These are phyloP conservation scores for Coniochaeta sp. DNA, from an alignment of 2,329 filamentous ascomycete genomes.

Conservation along the genomic window DNA sequence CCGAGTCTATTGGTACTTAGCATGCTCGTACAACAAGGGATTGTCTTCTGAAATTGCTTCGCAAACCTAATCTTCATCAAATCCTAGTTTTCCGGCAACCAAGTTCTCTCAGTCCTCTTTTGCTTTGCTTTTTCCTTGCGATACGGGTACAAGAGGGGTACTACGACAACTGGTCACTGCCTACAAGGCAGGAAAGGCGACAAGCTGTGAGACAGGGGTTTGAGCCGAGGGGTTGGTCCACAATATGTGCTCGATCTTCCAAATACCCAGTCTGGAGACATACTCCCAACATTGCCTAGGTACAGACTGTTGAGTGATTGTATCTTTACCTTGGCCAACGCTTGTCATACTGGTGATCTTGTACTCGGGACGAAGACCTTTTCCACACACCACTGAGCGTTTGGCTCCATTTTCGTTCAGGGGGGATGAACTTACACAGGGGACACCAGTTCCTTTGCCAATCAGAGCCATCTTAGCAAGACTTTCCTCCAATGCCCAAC, in stretches of 20 bases:
- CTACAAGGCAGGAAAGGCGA: background rate
- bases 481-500: constrained; percentile 2
- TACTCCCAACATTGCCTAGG: background rate
- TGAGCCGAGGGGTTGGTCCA: background rate
- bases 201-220: background rate
- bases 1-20: no score
- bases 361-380: background rate
- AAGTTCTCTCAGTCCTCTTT: background rate
- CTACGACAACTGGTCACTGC: background rate
- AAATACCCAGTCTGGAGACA: background rate
- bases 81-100: background rate
- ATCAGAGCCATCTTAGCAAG: background rate
- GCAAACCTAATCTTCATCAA: background rate
- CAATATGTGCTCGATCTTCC: background rate
- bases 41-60: background rate
- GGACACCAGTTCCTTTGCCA: background rate
- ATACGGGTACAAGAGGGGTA: constrained; percentile 1
- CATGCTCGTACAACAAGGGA: no score
- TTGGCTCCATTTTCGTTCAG: background rate
- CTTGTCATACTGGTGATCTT: background rate
- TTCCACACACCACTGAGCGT: background rate
- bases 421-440: background rate
- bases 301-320: background rate
- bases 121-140: background rate
- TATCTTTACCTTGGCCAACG: background rate